These are phyloP conservation scores for Debaryomyces tyrocola DNA, from an alignment of 805 yeast species.

Conservation along the genomic window DNA sequence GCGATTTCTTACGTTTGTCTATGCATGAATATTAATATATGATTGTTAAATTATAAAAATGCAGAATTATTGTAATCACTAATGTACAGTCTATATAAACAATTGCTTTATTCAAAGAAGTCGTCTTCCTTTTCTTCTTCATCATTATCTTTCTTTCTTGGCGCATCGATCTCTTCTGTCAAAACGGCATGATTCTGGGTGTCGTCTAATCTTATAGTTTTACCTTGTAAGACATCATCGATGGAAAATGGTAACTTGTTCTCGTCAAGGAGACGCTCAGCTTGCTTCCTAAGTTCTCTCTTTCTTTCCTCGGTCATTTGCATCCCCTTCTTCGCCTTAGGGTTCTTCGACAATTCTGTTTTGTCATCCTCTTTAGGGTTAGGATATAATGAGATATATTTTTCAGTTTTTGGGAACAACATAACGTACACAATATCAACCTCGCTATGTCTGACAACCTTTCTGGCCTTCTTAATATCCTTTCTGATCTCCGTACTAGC, in stretches of 20 bases:
- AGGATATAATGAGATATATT: slow-evolving; percentile 79
- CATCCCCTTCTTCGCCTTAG: slow-evolving; percentile 43
- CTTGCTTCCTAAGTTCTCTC: slow-evolving; percentile 45
- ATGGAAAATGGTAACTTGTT: slow-evolving; percentile 54
- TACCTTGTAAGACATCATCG: slow-evolving; percentile 46
- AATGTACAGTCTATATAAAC: slow-evolving; percentile 10
- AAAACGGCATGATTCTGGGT: slow-evolving; percentile 13
- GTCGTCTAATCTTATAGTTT: slow-evolving; percentile 25
- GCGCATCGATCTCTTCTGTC: slow-evolving; percentile 43
- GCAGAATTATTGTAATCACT: background rate
- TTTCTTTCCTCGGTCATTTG: slow-evolving; percentile 44
- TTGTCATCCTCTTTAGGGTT: slow-evolving; percentile 27
- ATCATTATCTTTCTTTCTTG: slow-evolving; percentile 26
- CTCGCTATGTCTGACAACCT: slow-evolving; percentile 54
- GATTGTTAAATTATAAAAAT: background rate
- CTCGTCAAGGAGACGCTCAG: slow-evolving; percentile 51
- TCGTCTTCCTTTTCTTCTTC: slow-evolving; percentile 41
- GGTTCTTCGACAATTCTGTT: slow-evolving; percentile 16
- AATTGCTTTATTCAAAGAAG: slow-evolving; percentile 38
- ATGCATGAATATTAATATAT: too few species aligned
- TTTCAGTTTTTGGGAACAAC: slow-evolving; percentile 74
- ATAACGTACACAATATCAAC: slow-evolving; percentile 73
- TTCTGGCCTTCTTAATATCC: slow-evolving; percentile 45
- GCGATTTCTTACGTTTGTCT: background rate
- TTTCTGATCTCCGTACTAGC: slow-evolving; percentile 33